Conservation (phyloP, 768 basidiomycete genomes). For the Mycena galericulata region DNA sequence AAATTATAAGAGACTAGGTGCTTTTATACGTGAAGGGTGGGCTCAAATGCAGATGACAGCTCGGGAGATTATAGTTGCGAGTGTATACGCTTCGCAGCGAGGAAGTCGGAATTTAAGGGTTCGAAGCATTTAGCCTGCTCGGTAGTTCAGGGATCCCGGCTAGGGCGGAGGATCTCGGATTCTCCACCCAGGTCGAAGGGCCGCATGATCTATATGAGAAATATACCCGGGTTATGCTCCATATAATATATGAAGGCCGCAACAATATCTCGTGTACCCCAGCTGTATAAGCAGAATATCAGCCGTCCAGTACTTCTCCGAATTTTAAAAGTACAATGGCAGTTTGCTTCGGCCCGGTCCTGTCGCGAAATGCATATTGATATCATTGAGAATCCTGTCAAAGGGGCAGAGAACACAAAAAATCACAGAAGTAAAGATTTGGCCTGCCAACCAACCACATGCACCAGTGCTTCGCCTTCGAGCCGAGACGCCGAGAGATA, state of each 20-base stretch:
- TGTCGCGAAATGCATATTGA: background rate
- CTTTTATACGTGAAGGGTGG: background rate
- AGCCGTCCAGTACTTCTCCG: background rate
- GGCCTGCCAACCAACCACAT: background rate
- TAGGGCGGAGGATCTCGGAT: no score
- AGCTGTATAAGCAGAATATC: background rate
- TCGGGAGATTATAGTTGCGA: conserved; percentile 3
- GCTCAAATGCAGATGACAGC: conserved; percentile 7
- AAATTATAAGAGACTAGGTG: no score
- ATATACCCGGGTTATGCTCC: no score
- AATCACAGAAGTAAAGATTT: background rate
- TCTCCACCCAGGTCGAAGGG: no score
- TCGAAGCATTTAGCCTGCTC: conserved; percentile 5
- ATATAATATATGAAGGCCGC: no score
- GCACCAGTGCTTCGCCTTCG: background rate
- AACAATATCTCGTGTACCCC: background rate
- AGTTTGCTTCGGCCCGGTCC: background rate
- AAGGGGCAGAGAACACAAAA: background rate
- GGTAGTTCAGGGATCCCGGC: background rate
- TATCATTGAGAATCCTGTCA: background rate
- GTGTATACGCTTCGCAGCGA: conserved; percentile 2
- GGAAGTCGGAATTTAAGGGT: conserved; percentile 3
- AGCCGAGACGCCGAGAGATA: no score
- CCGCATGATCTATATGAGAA: no score
- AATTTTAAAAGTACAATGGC: background rate